Evolutionary conservation across 331 rosid genomes (phyloP), one percentile per base, ranked within the genome.

Genomic region (Saraca asoca): DNA sequence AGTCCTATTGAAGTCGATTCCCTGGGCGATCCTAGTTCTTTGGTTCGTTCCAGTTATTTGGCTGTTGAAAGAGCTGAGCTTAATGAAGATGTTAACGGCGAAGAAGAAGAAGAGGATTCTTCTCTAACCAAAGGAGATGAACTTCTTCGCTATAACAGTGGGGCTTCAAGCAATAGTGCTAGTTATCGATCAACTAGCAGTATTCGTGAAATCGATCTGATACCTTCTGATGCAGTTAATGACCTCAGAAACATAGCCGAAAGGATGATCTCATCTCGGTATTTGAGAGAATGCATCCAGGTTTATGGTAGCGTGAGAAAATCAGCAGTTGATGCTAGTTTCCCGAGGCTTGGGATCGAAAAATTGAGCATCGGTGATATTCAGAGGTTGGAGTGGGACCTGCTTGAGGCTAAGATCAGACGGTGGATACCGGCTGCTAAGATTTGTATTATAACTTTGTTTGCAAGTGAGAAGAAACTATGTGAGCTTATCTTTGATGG

Each of bases 171-270:
- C 1, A 68, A 34, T 41, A 41, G 68, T 18, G 34, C 75, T 3
- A 88, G 85, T 49, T 93, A 90, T 77, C 80, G 96, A 44, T 79
- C 96, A 2, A 76, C 88, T 5, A 85, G 93, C 44, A 81, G 97
- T 62, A 90, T 94, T 69, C 95, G 90, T 5, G 99, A 94, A 88
- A 75, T 90, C 88, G 99, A 94, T 90, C 95, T 94, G 58, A 78
- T 94, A 51, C 91, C 97, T 12, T 55, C 76, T 12, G 99, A 88
- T 2, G 92, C 91, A 17, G 79, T 94, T 17, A n/a, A 58, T 29
- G 91, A 94, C 64, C 93, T 94, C 42, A 79, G 95, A 6, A 80
- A 90, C 75, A 90, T 94, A 71, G 95, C 97, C 0, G 97, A 88
- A 72, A 67, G 99, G 51, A 86, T 94, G 99, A 78, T 94, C 46